Evolutionary conservation across 768 basidiomycete genomes (phyloP).

Genomic region (Goffeauzyma gilvescens): DNA sequence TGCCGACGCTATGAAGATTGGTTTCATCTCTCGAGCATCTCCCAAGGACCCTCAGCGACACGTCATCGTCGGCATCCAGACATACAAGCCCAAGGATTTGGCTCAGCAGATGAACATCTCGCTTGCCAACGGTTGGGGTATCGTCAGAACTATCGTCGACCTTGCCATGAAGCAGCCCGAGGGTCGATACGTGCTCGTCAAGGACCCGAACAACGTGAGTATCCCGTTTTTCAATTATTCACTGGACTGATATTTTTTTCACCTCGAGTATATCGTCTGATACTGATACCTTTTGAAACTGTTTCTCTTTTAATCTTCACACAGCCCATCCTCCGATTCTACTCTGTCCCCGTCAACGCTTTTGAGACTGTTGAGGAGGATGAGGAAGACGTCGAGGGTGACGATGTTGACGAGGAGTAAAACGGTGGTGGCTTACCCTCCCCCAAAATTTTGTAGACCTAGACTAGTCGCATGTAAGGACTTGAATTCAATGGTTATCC

Average conservation of each 20-base stretch:
- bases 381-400: conserved; percentile 18
- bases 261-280: conserved; percentile 20
- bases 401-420: conserved; percentile 15
- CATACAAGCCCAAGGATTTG: conserved; percentile 84
- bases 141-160: conserved; percentile 84
- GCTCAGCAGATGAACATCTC: conserved; percentile 89
- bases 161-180: conserved; percentile 91
- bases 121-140: conserved; percentile 92
- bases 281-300: not conserved
- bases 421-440: too few species aligned
- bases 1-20: conserved; percentile 78
- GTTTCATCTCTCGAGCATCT: conserved; percentile 84
- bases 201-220: conserved; percentile 89
- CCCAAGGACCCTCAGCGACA: conserved; percentile 90
- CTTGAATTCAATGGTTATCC: too few species aligned
- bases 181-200: conserved; percentile 90
- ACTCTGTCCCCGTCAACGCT: conserved; percentile 70
- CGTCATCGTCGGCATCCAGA: conserved; percentile 82
- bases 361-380: conserved; percentile 43
- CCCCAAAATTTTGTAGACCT: too few species aligned
- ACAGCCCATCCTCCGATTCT: conserved; percentile 82
- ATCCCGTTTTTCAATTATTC: not conserved
- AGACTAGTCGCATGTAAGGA: too few species aligned
- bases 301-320: not conserved
- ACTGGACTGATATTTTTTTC: not conserved